These are phyloP conservation scores for Blepharisma stoltei DNA, from an alignment of 73 alveolate genomes.

Conservation along the genomic window DNA sequence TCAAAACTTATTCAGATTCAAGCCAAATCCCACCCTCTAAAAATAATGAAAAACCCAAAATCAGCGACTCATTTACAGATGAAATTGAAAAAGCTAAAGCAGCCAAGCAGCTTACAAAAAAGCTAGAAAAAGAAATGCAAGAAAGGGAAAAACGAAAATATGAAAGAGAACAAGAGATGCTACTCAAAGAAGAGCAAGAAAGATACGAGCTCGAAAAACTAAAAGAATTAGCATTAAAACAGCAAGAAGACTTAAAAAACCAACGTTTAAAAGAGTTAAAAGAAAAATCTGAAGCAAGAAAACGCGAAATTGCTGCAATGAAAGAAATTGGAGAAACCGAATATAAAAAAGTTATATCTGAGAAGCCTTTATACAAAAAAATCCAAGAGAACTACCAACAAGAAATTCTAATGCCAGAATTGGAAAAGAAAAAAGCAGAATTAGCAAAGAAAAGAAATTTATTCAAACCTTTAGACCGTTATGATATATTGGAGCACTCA, in stretches of 20 bases:
- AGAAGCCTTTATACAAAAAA: slow-evolving; percentile 5
- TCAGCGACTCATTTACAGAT: neutral
- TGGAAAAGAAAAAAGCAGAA: slow-evolving; percentile 10
- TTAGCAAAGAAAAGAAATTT: slow-evolving; percentile 9
- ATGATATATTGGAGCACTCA: slow-evolving; percentile 10
- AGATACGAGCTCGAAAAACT: neutral
- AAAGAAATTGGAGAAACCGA: neutral
- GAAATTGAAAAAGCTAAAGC: neutral
- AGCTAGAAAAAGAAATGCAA: neutral
- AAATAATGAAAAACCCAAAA: neutral
- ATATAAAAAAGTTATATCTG: neutral
- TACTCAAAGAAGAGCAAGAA: neutral
- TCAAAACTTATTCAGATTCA: neutral
- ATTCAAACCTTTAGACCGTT: neutral
- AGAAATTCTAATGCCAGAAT: slow-evolving; percentile 2
- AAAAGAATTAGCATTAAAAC: neutral
- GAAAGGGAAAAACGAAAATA: neutral
- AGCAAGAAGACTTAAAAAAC: slow-evolving; percentile 3
- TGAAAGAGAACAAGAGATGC: slow-evolving; percentile 12
- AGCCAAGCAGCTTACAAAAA: neutral
- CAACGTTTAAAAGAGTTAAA: neutral
- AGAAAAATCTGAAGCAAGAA: slow-evolving; percentile 16
- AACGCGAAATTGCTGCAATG: neutral
- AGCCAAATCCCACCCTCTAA: neutral
- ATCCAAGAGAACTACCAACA: neutral